These are phyloP conservation scores for Kazachstania sp. DNA, from an alignment of 1,139 yeast species.

Conservation along the genomic window DNA sequence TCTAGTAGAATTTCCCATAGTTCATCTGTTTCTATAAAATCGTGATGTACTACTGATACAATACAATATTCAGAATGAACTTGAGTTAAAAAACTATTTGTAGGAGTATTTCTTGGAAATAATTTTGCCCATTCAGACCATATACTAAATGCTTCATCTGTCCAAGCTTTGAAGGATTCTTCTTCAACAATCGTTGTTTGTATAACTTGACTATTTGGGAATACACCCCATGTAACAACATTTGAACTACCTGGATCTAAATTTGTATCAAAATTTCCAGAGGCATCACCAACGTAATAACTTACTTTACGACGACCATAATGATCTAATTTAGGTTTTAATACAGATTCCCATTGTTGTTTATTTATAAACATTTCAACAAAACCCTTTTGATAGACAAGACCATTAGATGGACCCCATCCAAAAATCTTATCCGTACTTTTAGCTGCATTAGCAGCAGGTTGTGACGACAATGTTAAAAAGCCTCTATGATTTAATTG, in stretches of 20 bases:
- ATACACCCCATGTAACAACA: slow-evolving; percentile 96
- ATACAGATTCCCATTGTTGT: slow-evolving; percentile 51
- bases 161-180: slow-evolving; percentile 87
- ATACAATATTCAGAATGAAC: slow-evolving; percentile 59
- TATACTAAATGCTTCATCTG: slow-evolving; percentile 83
- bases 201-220: slow-evolving; percentile 75
- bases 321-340: slow-evolving; percentile 46
- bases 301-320: slow-evolving; percentile 34
- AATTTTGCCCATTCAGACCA: slow-evolving; percentile 91
- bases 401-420: slow-evolving; percentile 90
- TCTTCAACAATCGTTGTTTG: slow-evolving; percentile 85
- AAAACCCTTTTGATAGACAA: slow-evolving; percentile 87
- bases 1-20: slow-evolving; percentile 58
- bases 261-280: slow-evolving; percentile 52
- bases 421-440: slow-evolving; percentile 86
- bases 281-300: slow-evolving; percentile 61
- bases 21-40: slow-evolving; percentile 63
- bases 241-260: slow-evolving; percentile 45
- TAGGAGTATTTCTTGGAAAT: slow-evolving; percentile 40
- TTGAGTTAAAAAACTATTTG: slow-evolving; percentile 52
- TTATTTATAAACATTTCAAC: slow-evolving; percentile 78
- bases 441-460: slow-evolving; percentile 71
- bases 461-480: slow-evolving; percentile 92
- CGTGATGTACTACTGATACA: slow-evolving; percentile 81
- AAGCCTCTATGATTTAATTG: slow-evolving; percentile 65